phyloP scores from a whole-genome alignment of 2,329 filamentous ascomycete genomes.

The Talaromyces islandicus region DNA sequence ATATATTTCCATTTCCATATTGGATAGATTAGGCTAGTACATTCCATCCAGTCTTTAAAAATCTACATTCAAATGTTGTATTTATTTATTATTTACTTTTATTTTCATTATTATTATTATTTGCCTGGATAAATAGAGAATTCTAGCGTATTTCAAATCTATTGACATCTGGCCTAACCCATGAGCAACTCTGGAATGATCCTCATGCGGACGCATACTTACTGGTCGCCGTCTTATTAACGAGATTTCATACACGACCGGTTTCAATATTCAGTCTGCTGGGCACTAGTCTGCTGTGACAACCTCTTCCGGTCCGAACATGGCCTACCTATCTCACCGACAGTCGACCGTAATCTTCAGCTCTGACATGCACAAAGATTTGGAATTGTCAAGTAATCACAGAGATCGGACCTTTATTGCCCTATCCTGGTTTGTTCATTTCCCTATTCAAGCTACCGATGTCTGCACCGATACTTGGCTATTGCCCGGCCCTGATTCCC shows the following conservation, averaged over 20 bases:
- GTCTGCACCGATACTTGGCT: not conserved
- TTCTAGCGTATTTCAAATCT: not conserved
- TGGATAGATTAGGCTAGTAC: not conserved
- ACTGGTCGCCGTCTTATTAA: not conserved
- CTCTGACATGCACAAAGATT: not conserved
- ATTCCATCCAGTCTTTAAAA: not conserved
- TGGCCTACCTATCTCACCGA: not conserved
- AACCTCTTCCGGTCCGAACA: not conserved
- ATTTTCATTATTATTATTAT: not conserved
- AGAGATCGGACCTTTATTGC: no score
- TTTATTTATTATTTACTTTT: not conserved
- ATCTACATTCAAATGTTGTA: not conserved
- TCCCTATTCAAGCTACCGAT: not conserved
- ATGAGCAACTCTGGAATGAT: not conserved
- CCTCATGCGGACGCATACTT: not conserved
- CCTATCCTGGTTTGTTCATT: not conserved
- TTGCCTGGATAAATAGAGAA: not conserved
- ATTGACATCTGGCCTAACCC: not conserved
- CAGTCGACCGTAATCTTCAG: not conserved
- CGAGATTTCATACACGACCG: not conserved
- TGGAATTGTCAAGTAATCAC: not conserved
- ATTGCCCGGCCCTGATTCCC: not conserved
- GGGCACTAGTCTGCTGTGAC: no score
- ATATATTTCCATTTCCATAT: not conserved
- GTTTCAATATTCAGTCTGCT: no score